These are phyloP conservation scores for Arthrobotrys conoides DNA, from an alignment of 2,329 filamentous ascomycete genomes.

Conservation along the genomic window DNA sequence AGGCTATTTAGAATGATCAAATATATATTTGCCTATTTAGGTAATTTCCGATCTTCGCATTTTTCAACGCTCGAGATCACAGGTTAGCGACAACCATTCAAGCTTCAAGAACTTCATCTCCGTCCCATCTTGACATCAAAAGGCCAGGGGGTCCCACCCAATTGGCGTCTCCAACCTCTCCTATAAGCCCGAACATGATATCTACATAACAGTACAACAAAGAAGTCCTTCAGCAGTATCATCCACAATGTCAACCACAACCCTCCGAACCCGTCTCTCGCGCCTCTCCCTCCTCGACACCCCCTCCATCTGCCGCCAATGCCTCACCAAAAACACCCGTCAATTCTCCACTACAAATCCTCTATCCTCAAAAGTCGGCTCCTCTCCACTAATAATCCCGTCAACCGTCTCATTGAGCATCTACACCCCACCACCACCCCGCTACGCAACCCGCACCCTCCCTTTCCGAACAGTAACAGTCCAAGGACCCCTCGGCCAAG, in stretches of 20 bases:
- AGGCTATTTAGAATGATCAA: not conserved
- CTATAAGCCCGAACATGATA: constrained; percentile 36
- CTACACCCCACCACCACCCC: constrained; percentile 72
- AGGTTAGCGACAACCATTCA: constrained; percentile 1
- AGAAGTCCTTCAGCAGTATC: too few relatives aligned
- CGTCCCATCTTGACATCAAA: not conserved
- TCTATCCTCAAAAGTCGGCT: constrained; percentile 85
- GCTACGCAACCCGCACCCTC: constrained; percentile 27
- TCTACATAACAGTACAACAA: constrained; percentile 38
- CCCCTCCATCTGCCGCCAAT: constrained; percentile 49
- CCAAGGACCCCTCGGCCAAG: constrained; percentile 72
- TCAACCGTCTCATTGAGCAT: constrained; percentile 84
- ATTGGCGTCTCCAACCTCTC: not conserved
- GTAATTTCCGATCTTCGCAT: constrained; percentile 8
- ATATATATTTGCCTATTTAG: not conserved
- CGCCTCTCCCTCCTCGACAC: constrained; percentile 38
- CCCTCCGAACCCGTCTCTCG: constrained; percentile 38
- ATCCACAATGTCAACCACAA: constrained; percentile 37
- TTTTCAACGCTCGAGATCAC: constrained; percentile 5
- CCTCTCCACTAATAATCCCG: constrained; percentile 83
- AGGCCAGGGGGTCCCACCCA: not conserved
- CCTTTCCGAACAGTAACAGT: constrained; percentile 52
- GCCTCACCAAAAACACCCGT: constrained; percentile 65
- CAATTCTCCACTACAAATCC: constrained; percentile 80
- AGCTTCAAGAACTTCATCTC: constrained; percentile 18